Percentiles rank a stretch among this genome's conserved stretches.
Evolutionary conservation across 164 flowering plant species (phyloP).

Genomic region (Akebia trifoliata): DNA sequence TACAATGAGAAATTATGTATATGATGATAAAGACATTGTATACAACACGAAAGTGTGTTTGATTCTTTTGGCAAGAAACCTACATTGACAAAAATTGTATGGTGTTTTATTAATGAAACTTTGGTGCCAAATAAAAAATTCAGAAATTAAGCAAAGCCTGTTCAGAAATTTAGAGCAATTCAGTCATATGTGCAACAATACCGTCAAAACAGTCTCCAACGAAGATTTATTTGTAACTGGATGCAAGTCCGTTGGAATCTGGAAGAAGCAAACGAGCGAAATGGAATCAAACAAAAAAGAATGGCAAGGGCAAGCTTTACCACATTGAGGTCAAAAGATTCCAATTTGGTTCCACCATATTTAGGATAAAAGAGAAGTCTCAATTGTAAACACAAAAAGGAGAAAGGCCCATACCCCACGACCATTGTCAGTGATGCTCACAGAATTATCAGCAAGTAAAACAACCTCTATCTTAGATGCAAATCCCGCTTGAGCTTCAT

Average conservation of each 20-base stretch:
- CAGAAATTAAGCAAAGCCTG: too few relatives aligned
- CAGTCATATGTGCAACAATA: slow-evolving; percentile 25
- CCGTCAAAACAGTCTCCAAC: slow-evolving; percentile 97
- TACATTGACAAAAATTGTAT: too few relatives aligned
- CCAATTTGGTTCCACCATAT: slow-evolving; percentile 1
- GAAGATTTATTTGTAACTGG: slow-evolving; percentile 85
- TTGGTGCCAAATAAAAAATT: too few relatives aligned
- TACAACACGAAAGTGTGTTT: too few relatives aligned
- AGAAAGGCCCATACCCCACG: slow-evolving; percentile 73
- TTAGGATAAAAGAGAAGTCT: background rate
- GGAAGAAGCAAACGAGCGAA: slow-evolving; percentile 19
- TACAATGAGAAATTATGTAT: too few relatives aligned
- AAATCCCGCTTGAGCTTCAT: slow-evolving; percentile 97
- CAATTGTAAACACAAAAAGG: background rate
- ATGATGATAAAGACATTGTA: too few relatives aligned
- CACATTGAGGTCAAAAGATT: background rate
- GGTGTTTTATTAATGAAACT: too few relatives aligned
- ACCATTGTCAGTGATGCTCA: slow-evolving; percentile 90
- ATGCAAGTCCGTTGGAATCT: slow-evolving; percentile 96
- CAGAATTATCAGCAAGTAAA: slow-evolving; percentile 73
- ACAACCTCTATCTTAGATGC: slow-evolving; percentile 72
- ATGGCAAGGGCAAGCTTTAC: background rate
- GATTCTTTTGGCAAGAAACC: too few relatives aligned
- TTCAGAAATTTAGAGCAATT: background rate
- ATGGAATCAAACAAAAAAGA: background rate